Evolutionary conservation across 2,329 filamentous ascomycete species (phyloP), one percentile per base, ranked within the genome.

Genomic region (Huntiella savannae): DNA sequence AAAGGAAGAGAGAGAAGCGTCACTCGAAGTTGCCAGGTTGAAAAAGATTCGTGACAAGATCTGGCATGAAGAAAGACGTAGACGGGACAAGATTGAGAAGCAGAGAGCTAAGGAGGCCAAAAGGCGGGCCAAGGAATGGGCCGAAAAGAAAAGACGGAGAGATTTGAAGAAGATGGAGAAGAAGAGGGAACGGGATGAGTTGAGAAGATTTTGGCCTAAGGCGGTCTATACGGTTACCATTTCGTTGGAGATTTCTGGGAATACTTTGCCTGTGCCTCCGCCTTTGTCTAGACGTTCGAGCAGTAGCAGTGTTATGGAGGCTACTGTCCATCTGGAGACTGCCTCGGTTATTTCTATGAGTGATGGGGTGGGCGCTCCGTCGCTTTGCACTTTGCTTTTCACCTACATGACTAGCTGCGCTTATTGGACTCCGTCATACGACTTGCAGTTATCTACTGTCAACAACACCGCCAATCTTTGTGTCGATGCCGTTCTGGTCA

Each of bases 401-500:
- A 71, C 68, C 1, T 79, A 79, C 54, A 67, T 77, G 33, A 75
- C 75, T 0, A 61, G 63, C 5, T 64, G 65, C 1, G 74, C 74
- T 0, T 71, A 61, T 50, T 80, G 76, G 75, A 60, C 62, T 0
- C 73, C 76, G 2, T 70, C 66, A 47, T 80, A 80, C 55, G 74
- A 80, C 53, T 58, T 79, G 35, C 67, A 67, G 44, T 63, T 81
- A n/a, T 72, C 66, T 10, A 76, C 75, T 1, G 66, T 68, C 0
- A 63, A 58, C 15, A 68, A 65, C 42, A 66, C 67, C 0, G 74
- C 65, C 1, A 60, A 60, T 4, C 62, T 80, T 11, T 69, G 68
- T 53, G 81, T 80, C 55, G 71, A 77, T 46, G 75, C 76, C 1
- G 67, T 71, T 52, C 68, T 79, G 45, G 68, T 65, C 48, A 81